These are phyloP conservation scores for Tripidium arundinaceum DNA, from an alignment of 202 grass and related monocot genomes.

Conservation along the genomic window DNA sequence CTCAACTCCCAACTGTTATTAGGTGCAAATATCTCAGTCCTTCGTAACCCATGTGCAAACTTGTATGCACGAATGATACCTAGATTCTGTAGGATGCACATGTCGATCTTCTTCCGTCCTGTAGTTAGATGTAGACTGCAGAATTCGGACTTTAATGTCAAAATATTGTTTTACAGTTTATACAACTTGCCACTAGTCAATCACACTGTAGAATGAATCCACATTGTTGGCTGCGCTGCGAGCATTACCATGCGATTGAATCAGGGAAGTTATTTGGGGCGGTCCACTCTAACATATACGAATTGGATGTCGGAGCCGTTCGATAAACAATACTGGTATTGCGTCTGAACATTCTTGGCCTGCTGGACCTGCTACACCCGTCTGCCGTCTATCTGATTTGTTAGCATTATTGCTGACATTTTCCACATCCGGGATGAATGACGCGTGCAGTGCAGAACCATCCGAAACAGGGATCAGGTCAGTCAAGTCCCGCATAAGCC, in stretches of 20 bases:
- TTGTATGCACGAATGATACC: not conserved
- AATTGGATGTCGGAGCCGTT: not conserved
- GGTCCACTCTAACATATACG: not conserved
- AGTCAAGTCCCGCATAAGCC: not conserved
- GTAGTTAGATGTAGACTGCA: not conserved
- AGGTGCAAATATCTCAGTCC: not conserved
- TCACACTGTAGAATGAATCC: not conserved
- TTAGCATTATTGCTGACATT: not conserved
- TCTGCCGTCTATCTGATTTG: not conserved
- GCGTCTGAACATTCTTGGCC: conserved; percentile 9
- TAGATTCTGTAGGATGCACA: conserved; percentile 7
- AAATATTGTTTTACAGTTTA: not conserved
- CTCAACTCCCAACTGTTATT: not conserved
- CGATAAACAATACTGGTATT: not conserved
- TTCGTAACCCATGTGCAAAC: not conserved
- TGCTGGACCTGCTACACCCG: not conserved
- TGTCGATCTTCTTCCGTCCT: conserved; percentile 1
- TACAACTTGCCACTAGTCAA: conserved; percentile 2
- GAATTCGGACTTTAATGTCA: not conserved
- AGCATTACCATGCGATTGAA: not conserved
- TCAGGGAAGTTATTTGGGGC: not conserved
- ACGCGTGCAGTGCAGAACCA: not conserved
- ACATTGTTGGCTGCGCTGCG: not conserved
- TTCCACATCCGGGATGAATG: conserved; percentile 7
- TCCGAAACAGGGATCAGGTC: not conserved